Conservation (phyloP, 2,329 filamentous ascomycete genomes). For the Beauveria asiatica region DNA sequence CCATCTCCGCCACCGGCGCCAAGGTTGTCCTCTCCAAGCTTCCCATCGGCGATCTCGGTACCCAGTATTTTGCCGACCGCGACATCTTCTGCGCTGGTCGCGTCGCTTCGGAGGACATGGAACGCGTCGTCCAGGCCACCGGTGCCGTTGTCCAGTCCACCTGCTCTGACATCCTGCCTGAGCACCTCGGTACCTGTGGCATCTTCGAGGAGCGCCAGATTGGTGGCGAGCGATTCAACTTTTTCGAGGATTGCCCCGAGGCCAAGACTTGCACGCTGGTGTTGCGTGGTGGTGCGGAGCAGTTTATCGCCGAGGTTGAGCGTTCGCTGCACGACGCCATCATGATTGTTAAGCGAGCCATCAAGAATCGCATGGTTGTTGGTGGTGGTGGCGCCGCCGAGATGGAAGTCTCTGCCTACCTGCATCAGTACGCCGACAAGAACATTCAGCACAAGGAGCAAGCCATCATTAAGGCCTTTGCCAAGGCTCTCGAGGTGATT, state of each 20-base stretch:
- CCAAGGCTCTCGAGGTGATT: conserved; percentile 93
- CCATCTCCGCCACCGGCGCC: conserved; percentile 83
- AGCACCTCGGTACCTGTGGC: conserved; percentile 87
- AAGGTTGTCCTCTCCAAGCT: conserved; percentile 97
- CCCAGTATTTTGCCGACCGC: conserved; percentile 95
- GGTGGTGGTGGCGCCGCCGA: conserved; percentile 90
- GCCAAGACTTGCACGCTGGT: conserved; percentile 97
- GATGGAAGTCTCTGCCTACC: conserved; percentile 93
- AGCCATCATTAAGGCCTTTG: conserved; percentile 93
- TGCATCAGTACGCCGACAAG: conserved; percentile 87
- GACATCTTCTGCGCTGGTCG: conserved; percentile 97
- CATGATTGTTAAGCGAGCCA: conserved; percentile 98
- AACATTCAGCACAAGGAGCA: conserved; percentile 94
- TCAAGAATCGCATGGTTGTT: conserved; percentile 90
- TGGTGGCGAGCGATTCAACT: conserved; percentile 94
- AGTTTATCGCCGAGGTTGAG: conserved; percentile 98
- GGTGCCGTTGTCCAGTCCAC: conserved; percentile 90
- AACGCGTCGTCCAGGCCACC: conserved; percentile 90
- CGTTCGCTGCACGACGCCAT: conserved; percentile 96
- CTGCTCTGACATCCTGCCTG: conserved; percentile 84
- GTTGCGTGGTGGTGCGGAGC: conserved; percentile 90
- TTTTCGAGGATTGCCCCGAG: conserved; percentile 91
- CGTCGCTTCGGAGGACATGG: conserved; percentile 84
- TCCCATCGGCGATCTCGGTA: conserved; percentile 93
- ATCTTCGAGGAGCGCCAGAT: conserved; percentile 93